Conservation (phyloP, 2,329 filamentous ascomycete species). For the Colletotrichum tabaci region DNA sequence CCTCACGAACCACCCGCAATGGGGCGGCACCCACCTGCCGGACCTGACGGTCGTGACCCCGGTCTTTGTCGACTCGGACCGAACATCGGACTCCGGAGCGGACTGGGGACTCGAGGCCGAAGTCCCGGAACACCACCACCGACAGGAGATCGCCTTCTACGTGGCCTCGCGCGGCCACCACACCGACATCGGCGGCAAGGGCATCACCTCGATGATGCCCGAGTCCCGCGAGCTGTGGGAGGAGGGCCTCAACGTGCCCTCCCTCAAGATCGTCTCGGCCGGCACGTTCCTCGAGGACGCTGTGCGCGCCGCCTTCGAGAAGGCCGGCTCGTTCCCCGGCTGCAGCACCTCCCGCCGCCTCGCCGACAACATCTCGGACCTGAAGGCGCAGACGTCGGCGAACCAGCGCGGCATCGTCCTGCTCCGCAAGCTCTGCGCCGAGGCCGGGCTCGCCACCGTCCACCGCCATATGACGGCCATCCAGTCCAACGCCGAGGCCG, state of each 20-base stretch:
- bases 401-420: constrained; percentile 58
- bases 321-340: constrained; percentile 54
- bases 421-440: constrained; percentile 52
- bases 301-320: constrained; percentile 49
- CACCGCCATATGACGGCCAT: constrained; percentile 59
- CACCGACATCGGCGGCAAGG: constrained; percentile 56
- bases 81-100: too few species aligned
- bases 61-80: constrained; percentile 49
- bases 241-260: constrained; percentile 58
- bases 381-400: constrained; percentile 61
- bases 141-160: constrained; percentile 53
- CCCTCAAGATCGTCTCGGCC: constrained; percentile 55
- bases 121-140: constrained; percentile 1
- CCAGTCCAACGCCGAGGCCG: constrained; percentile 57
- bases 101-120: too few species aligned
- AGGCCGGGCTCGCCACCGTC: constrained; percentile 51
- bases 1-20: constrained; percentile 56
- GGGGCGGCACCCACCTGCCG: constrained; percentile 58
- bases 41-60: constrained; percentile 60
- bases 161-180: constrained; percentile 58
- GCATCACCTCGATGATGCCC: constrained; percentile 59
- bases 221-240: constrained; percentile 59
- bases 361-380: constrained; percentile 59
- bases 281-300: constrained; percentile 54
- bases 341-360: constrained; percentile 55